Evolutionary conservation across 768 basidiomycete genomes (phyloP).

Genomic region (Amanita fuliginea): DNA sequence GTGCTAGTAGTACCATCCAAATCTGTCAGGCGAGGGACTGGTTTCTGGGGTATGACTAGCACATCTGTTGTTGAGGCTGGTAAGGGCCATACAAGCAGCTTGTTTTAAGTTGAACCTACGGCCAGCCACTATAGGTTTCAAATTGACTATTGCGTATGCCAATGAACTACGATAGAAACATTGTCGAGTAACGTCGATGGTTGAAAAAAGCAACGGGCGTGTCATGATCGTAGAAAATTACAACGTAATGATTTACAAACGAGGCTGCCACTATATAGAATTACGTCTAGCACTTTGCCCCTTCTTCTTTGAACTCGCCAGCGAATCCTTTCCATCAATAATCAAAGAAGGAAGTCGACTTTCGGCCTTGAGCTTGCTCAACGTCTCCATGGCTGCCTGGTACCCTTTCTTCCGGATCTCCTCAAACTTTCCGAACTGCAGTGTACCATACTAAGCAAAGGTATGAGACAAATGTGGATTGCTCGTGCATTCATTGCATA

Average conservation of each 20-base stretch:
- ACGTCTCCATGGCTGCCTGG: slow-evolving; percentile 52
- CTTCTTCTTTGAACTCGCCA: slow-evolving; percentile 43
- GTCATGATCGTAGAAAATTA: slow-evolving; percentile 13
- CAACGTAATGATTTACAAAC: too few relatives aligned
- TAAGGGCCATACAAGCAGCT: neutral
- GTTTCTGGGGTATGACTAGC: slow-evolving; percentile 45
- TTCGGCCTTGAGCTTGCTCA: slow-evolving; percentile 75
- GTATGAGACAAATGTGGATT: neutral
- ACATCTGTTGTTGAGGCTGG: slow-evolving; percentile 32
- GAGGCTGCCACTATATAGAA: slow-evolving; percentile 39
- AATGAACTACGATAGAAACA: slow-evolving; percentile 60
- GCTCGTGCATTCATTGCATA: slow-evolving; percentile 20
- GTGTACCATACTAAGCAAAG: slow-evolving; percentile 63
- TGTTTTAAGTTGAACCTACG: slow-evolving; percentile 49
- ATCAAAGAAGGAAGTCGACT: slow-evolving; percentile 70
- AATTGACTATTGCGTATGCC: slow-evolving; percentile 84
- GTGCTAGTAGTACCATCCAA: slow-evolving; percentile 30
- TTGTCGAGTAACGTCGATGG: slow-evolving; percentile 70
- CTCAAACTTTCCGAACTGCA: slow-evolving; percentile 83
- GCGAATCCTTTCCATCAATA: slow-evolving; percentile 46
- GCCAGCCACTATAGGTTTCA: slow-evolving; percentile 89
- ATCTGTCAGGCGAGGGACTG: slow-evolving; percentile 46
- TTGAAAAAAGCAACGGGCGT: slow-evolving; percentile 51
- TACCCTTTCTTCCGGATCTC: slow-evolving; percentile 84
- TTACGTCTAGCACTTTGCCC: slow-evolving; percentile 73